A percentile compares a stretch with the other conserved stretches of the same genome.
These are phyloP conservation scores for Aquilaria yunnanensis DNA, from an alignment of 345 rosid genomes.

Conservation along the genomic window DNA sequence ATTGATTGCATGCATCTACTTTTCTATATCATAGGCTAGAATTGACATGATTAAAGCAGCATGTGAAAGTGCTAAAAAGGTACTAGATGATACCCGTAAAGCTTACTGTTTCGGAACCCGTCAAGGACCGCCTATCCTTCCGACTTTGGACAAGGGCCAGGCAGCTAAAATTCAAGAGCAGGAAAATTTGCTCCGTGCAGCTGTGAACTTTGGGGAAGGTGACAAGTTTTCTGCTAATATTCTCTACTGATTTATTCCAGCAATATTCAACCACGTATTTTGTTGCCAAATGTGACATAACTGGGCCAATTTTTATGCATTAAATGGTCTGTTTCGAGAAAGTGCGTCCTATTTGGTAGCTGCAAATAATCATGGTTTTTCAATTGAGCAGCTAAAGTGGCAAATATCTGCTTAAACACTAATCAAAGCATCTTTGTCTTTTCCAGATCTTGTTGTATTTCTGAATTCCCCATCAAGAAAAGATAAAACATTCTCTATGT, in stretches of 20 bases:
- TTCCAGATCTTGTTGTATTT: too few species aligned
- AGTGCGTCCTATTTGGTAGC: too few species aligned
- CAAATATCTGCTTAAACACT: neutral
- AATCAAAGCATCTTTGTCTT: too few species aligned
- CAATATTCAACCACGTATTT: too few species aligned
- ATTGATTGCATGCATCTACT: slow-evolving; percentile 23
- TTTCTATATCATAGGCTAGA: slow-evolving; percentile 51
- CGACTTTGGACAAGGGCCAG: slow-evolving; percentile 78
- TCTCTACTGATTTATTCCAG: too few species aligned
- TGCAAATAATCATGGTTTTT: too few species aligned
- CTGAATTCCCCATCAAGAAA: too few species aligned
- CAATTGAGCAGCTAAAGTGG: neutral
- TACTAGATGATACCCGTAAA: slow-evolving; percentile 78
- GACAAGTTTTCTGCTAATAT: slow-evolving; percentile 9
- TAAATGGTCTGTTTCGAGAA: too few species aligned
- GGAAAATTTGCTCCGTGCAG: slow-evolving; percentile 67
- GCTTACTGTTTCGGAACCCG: slow-evolving; percentile 77
- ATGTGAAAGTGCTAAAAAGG: slow-evolving; percentile 91
- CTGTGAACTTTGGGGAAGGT: slow-evolving; percentile 84
- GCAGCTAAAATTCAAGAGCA: slow-evolving; percentile 89
- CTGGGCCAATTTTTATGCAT: too few species aligned
- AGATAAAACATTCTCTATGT: too few species aligned
- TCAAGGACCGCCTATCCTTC: slow-evolving; percentile 77
- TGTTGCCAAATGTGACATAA: too few species aligned
- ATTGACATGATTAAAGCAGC: slow-evolving; percentile 85